A percentile compares a stretch with the other conserved stretches of the same genome.
Conservation (phyloP, 2,329 filamentous ascomycete genomes). For the Scytalidium sp. region DNA sequence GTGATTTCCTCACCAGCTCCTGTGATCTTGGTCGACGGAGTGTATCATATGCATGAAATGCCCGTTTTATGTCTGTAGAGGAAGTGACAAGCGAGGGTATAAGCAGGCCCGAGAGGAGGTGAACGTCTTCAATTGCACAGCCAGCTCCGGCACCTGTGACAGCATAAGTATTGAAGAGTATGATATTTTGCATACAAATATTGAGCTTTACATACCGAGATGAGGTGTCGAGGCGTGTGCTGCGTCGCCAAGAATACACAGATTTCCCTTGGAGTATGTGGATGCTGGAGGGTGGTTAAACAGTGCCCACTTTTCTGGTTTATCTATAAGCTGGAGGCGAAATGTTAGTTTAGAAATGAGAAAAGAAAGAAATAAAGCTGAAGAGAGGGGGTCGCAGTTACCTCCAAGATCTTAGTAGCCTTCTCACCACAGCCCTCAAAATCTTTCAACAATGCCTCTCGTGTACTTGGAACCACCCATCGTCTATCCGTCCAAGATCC, state of each 20-base stretch:
- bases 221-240: conserved; percentile 55
- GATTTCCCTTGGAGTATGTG: conserved; percentile 38
- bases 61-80: conserved; percentile 23
- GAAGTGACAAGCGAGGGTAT: conserved; percentile 30
- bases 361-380: neutral
- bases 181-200: neutral
- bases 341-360: neutral
- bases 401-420: conserved; percentile 14
- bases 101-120: conserved; percentile 50
- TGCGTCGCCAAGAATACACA: conserved; percentile 53
- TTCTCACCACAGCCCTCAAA: conserved; percentile 38
- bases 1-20: conserved; percentile 35
- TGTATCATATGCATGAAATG: conserved; percentile 35
- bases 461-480: conserved; percentile 37
- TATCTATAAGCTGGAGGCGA: conserved; percentile 36
- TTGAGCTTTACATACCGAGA: conserved; percentile 32
- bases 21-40: conserved; percentile 35
- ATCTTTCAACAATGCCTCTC: conserved; percentile 36
- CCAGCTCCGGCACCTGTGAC: conserved; percentile 43
- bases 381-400: neutral
- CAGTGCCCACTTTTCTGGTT: conserved; percentile 51
- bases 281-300: conserved; percentile 50
- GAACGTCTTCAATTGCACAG: conserved; percentile 53
- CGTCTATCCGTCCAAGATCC: conserved; percentile 34
- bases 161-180: neutral